phyloP scores from a whole-genome alignment of 2,329 filamentous ascomycete species.

The Diaporthe sp. region DNA sequence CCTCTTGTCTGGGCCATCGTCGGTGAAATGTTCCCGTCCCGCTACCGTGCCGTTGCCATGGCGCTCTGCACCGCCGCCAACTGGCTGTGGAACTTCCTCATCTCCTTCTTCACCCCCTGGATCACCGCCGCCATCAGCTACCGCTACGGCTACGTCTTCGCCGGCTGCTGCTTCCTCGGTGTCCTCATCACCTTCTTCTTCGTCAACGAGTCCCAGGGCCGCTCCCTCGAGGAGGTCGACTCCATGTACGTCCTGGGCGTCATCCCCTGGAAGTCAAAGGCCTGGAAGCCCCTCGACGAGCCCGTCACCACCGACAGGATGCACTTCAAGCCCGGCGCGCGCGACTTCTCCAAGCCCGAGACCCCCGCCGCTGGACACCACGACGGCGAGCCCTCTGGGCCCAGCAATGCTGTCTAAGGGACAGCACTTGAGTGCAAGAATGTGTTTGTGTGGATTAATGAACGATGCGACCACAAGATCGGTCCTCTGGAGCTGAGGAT shows the following conservation, averaged over 20 bases:
- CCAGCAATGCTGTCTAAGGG: constrained; percentile 32
- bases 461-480: constrained; percentile 22
- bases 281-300: constrained; percentile 54
- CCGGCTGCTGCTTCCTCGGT: constrained; percentile 71
- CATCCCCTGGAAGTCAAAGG: constrained; percentile 67
- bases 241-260: constrained; percentile 73
- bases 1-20: constrained; percentile 79
- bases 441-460: constrained; percentile 13
- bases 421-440: not conserved
- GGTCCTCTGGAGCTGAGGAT: not conserved
- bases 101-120: constrained; percentile 77
- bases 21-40: constrained; percentile 63
- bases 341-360: constrained; percentile 38
- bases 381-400: constrained; percentile 30
- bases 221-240: constrained; percentile 77
- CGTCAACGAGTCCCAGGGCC: constrained; percentile 73
- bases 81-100: constrained; percentile 75
- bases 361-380: constrained; percentile 38
- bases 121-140: constrained; percentile 74
- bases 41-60: constrained; percentile 42
- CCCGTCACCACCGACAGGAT: constrained; percentile 40
- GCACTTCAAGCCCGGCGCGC: constrained; percentile 39
- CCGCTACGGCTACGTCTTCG: constrained; percentile 76
- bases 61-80: constrained; percentile 58
- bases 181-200: constrained; percentile 75